These are phyloP conservation scores for Clavariopsis aquatica DNA, from an alignment of 495 filamentous ascomycete genomes.

Conservation along the genomic window DNA sequence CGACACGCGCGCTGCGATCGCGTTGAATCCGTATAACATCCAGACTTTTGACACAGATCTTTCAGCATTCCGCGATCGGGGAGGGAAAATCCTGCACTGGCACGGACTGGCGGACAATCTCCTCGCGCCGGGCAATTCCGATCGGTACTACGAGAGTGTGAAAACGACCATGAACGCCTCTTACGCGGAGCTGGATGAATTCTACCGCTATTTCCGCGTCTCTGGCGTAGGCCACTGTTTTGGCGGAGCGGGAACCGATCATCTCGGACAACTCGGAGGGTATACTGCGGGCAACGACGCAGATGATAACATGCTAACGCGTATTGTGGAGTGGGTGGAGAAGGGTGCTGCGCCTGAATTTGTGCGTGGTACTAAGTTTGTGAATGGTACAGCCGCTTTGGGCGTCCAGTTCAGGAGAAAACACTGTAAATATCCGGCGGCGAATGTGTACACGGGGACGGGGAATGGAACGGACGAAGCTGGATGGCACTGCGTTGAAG, in stretches of 20 bases:
- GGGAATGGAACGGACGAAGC: conserved; percentile 21
- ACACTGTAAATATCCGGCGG: conserved; percentile 20
- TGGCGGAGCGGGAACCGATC: conserved; percentile 8
- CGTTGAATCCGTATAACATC: conserved; percentile 4
- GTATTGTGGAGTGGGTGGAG: conserved; percentile 23
- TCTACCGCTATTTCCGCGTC: conserved; percentile 22
- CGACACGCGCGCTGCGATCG: neutral
- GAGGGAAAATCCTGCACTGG: conserved; percentile 23
- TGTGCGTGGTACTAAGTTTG: conserved; percentile 25
- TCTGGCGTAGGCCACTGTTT: conserved; percentile 13
- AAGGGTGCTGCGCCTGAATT: conserved; percentile 18
- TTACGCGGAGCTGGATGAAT: conserved; percentile 13
- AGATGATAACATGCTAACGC: conserved; percentile 20
- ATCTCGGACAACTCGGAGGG: conserved; percentile 5
- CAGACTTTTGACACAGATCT: conserved; percentile 14
- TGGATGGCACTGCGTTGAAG: conserved; percentile 14
- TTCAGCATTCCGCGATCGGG: conserved; percentile 14
- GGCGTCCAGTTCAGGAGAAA: conserved; percentile 13
- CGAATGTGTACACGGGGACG: conserved; percentile 10
- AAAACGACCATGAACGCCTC: neutral
- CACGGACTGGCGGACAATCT: conserved; percentile 9
- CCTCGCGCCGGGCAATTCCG: neutral
- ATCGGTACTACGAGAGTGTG: conserved; percentile 16
- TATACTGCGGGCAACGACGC: neutral
- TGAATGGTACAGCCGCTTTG: neutral